A percentile compares a stretch with the other conserved stretches of the same genome.
Evolutionary conservation across 129 eudicot species (phyloP).

Genomic region (Apium graveolens): DNA sequence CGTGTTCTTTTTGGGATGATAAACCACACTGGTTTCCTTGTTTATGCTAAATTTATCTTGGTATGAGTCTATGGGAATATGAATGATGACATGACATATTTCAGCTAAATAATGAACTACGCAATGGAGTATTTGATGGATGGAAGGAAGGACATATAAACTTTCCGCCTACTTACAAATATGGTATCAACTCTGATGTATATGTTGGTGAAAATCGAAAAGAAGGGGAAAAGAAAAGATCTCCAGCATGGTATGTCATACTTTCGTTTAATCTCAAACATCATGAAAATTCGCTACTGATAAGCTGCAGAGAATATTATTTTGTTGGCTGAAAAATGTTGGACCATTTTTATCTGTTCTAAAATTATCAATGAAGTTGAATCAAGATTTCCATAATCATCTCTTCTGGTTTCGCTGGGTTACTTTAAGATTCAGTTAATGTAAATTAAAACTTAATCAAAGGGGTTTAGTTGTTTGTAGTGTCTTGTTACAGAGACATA

Average conservation of each 20-base stretch:
- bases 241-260: constrained; percentile 87
- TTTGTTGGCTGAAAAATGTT: background rate
- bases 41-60: background rate
- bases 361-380: background rate
- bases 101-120: constrained; percentile 73
- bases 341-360: background rate
- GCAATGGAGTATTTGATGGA: constrained; percentile 74
- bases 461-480: background rate
- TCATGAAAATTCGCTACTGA: background rate
- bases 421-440: background rate
- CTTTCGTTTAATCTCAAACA: background rate
- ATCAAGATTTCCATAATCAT: background rate
- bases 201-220: constrained; percentile 77
- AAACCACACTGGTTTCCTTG: background rate
- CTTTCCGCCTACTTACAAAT: constrained; percentile 92
- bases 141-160: constrained; percentile 87
- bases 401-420: background rate
- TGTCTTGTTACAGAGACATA: too few relatives aligned
- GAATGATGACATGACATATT: constrained; percentile 12
- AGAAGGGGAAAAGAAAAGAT: constrained; percentile 92
- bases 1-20: background rate
- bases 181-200: constrained; percentile 63
- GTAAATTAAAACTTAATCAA: background rate
- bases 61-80: background rate
- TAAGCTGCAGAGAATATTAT: background rate